phyloP scores from a whole-genome alignment of 441 rosid genomes.

The Eruca vesicaria region DNA sequence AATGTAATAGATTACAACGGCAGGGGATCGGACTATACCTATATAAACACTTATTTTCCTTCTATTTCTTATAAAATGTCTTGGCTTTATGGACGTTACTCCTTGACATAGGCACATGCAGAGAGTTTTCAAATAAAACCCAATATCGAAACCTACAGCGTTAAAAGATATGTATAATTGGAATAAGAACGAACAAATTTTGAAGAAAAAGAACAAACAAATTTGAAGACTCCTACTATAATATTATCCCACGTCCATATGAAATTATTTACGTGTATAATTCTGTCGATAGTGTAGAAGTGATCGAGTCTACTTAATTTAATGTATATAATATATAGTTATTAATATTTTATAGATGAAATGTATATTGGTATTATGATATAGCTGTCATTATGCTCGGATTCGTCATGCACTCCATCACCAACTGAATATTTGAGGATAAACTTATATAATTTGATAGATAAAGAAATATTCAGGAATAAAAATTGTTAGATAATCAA shows the following conservation, averaged over 20 bases:
- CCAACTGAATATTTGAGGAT: neutral
- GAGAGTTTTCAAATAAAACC: too few relatives aligned
- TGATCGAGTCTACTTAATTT: slow-evolving; percentile 9
- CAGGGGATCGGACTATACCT: too few relatives aligned
- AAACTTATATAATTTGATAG: neutral
- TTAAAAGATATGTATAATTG: too few relatives aligned
- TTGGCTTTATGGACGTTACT: neutral
- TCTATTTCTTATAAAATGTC: neutral
- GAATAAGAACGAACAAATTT: too few relatives aligned
- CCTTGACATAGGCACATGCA: too few relatives aligned
- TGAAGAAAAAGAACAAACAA: neutral
- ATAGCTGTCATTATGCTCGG: slow-evolving; percentile 19
- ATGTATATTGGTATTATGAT: neutral
- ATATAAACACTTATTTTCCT: neutral
- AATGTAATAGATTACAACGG: neutral
- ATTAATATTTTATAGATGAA: neutral
- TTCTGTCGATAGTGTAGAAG: neutral
- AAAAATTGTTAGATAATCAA: neutral
- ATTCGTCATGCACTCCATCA: slow-evolving; percentile 28
- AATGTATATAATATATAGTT: neutral
- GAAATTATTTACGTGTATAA: neutral
- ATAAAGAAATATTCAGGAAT: neutral
- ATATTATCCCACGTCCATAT: neutral
- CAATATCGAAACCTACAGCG: too few relatives aligned
- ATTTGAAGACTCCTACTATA: neutral